phyloP scores from a whole-genome alignment of 2,329 filamentous ascomycete genomes.

The Cordyceps sp. region DNA sequence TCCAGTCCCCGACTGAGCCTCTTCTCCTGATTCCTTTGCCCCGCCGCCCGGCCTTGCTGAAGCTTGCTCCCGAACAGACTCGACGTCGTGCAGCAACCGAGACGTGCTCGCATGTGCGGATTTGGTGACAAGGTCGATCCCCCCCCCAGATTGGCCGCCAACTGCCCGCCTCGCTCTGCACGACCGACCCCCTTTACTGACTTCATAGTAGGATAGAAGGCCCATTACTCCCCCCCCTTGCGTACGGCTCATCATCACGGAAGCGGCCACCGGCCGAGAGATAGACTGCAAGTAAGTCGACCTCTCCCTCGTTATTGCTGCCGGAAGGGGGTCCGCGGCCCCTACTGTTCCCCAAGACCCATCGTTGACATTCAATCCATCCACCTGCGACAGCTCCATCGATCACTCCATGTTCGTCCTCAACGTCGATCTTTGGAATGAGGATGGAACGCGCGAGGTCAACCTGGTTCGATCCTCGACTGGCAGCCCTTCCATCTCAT shows the following conservation, averaged over 20 bases:
- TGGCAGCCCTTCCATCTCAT: slow-evolving; percentile 61
- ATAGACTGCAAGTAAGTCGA: slow-evolving; percentile 61
- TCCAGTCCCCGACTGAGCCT: background rate
- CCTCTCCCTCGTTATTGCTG: too few relatives aligned
- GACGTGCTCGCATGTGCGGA: slow-evolving; percentile 92
- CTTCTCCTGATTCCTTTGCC: background rate
- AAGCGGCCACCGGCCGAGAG: slow-evolving; percentile 59
- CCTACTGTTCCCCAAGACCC: background rate
- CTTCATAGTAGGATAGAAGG: slow-evolving; percentile 56
- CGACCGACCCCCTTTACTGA: background rate
- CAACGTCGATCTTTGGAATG: slow-evolving; percentile 52
- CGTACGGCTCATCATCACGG: slow-evolving; percentile 65
- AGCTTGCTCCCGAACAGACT: too few relatives aligned
- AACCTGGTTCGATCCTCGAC: slow-evolving; percentile 49
- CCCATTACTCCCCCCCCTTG: slow-evolving; percentile 94
- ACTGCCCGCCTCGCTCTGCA: background rate
- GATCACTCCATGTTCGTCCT: slow-evolving; percentile 32
- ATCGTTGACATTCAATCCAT: background rate
- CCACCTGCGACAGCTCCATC: slow-evolving; percentile 13
- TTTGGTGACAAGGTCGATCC: slow-evolving; percentile 81
- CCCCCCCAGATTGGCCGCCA: background rate
- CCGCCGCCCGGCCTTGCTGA: too few relatives aligned
- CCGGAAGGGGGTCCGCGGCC: too few relatives aligned
- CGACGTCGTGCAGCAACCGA: slow-evolving; percentile 75
- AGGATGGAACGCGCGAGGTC: slow-evolving; percentile 46